Base-by-base conservation (phyloP, 2,329 filamentous ascomycete species). In the Sclerotinia trifoliorum region DNA sequence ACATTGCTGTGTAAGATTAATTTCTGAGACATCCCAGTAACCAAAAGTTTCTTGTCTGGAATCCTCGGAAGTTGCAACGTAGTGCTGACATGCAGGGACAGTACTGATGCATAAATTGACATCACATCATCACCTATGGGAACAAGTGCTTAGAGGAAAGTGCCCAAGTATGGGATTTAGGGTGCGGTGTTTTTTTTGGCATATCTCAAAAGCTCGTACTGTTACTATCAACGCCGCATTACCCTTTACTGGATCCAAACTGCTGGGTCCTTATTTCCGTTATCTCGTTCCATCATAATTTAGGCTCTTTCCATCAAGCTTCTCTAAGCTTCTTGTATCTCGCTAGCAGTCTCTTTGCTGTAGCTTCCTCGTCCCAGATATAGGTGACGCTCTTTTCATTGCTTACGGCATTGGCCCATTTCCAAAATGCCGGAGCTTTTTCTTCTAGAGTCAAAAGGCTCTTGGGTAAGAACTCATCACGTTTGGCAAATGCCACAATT, bases 361-460 rank as follows among this genome's bases (percentile, higher is more conserved):
- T 77, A 0, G 48, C 71, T 70, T 83, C 78, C 78, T 87, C 87
- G 66, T 90, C 78, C 74, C 82, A 92, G 69, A 89, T 87, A 60
- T 80, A 82, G 0, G 82, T 86, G 21, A 94, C 90, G 72, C 88
- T 93, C 21, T 88, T 85, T 68, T 91, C 84, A 69, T 81, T 80
- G 6, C 83, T 78, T 2, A 90, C 84, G 1, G 83, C 84, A 69
- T 86, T 80, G 0, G 85, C 86, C 90, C 91, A 94, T 71, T 84
- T 86, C 75, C 83, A 83, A 76, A 91, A 92, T 68, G 84, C 85
- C 1, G 90, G 90, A n/a, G 89, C 80, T 67, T 81, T 81, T 69
- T 84, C 78, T 68, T 81, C 80, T 67, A 89, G 79, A 26, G 79
- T 76, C 58, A 79, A 75, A 67, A 88, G 76, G 32, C 76, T 82